Base-by-base conservation (phyloP, 306 rosid genomes). In the Carpinus fangiana region DNA sequence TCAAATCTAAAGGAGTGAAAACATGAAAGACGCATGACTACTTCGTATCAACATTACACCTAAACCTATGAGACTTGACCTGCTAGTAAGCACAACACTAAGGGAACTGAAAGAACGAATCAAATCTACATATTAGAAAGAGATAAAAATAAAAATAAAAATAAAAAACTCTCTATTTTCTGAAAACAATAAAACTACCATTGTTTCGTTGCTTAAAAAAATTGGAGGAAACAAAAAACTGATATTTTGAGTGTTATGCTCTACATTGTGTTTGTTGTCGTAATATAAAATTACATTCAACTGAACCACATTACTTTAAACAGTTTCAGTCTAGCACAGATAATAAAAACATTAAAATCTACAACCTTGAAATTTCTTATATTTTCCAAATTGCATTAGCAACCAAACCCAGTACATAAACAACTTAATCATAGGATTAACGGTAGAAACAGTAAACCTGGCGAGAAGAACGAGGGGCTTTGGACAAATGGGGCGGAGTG, bases 381-480 rank as follows among this genome's bases (percentile, higher is more conserved):
- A 57, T 41, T 67, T n/a, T 62, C 17, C 57, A 20, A 69, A 76
- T 61, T 77, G 70, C 7, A 38, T 76, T 73, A 82, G 65, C 64
- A 82, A 55, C 60, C 57, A 84, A 76, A 77, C 47, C 70, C 12
- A 76, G 23, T 14, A 81, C 28, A 56, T 73, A 26, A 82, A 66
- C 43, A 52, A 71, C 51, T 18, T 8, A 72, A 59, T 2, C 34
- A 20, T 4, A 80, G 53, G 2, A 50, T 75, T 65, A 34, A 21
- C 43, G 66, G 67, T 12, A 69, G 86, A 78, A 86, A 82, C 23
- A 80, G 74, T 56, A 84, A 88, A 95, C 99, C 99, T 95, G 87
- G 79, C 86, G 84, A 83, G 92, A 80, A 78, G 93, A 80, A 64
- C 70, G 72, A 70, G 89, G 93, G 78, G 87, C 83, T 81, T 85